Percentiles rank a stretch among this genome's conserved stretches.
phyloP scores from a whole-genome alignment of 192 early-diverging fungal genomes.

The Spizellomyces sp. region DNA sequence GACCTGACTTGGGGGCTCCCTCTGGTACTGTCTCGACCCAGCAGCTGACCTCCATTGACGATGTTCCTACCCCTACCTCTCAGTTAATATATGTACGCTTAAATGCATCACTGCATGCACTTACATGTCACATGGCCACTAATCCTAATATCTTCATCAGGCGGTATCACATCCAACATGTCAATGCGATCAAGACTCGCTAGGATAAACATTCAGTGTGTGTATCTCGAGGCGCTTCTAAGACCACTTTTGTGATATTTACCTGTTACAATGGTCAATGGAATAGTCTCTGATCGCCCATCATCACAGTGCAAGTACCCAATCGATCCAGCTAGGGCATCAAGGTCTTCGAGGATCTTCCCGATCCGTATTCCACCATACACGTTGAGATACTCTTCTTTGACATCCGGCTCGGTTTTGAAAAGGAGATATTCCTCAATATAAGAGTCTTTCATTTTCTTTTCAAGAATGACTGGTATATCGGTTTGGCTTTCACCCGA shows the following conservation, averaged over 20 bases:
- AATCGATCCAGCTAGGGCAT: conserved; percentile 81
- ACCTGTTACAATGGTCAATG: conserved; percentile 77
- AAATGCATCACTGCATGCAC: too few species aligned
- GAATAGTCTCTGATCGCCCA: conserved; percentile 50
- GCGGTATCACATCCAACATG: conserved; percentile 61
- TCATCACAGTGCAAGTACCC: conserved; percentile 76
- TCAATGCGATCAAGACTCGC: conserved; percentile 89
- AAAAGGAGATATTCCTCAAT: conserved; percentile 77
- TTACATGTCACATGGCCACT: conserved; percentile 74
- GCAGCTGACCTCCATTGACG: conserved; percentile 79
- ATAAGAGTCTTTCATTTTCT: conserved; percentile 53
- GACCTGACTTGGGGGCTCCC: conserved; percentile 8
- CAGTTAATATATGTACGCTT: too few species aligned
- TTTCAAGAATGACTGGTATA: conserved; percentile 7
- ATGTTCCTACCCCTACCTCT: conserved; percentile 62
- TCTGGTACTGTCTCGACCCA: conserved; percentile 42
- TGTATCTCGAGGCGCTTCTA: background rate
- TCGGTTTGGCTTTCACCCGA: background rate
- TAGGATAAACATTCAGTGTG: conserved; percentile 23
- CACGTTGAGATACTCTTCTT: conserved; percentile 80
- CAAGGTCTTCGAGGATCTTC: conserved; percentile 81
- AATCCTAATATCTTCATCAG: conserved; percentile 73
- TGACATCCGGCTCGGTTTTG: conserved; percentile 67
- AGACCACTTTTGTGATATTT: background rate
- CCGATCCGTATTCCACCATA: conserved; percentile 76